Percentiles rank a stretch among this genome's conserved stretches.
These are phyloP conservation scores for Salvia sclarea DNA, from an alignment of 305 asterid species.

Conservation along the genomic window DNA sequence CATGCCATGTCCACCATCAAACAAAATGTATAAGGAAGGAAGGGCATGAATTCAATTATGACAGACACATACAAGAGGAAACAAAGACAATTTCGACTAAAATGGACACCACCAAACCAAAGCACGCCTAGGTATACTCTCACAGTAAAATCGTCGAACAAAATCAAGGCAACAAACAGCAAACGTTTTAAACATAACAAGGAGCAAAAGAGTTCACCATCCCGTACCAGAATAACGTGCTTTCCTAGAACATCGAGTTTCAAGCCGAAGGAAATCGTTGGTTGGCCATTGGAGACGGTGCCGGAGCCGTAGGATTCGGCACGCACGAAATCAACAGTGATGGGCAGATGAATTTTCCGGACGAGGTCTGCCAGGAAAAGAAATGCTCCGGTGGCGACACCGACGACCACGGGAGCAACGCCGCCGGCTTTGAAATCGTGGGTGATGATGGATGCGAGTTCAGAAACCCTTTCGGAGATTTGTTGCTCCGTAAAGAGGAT, in stretches of 20 bases:
- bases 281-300: slow-evolving; percentile 68
- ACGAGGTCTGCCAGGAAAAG: slow-evolving; percentile 85
- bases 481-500: slow-evolving; percentile 58
- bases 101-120: not conserved
- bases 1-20: not conserved
- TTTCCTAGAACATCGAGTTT: slow-evolving; percentile 68
- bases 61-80: not conserved
- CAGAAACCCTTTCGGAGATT: slow-evolving; percentile 54
- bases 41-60: not conserved
- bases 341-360: slow-evolving; percentile 59
- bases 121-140: not conserved
- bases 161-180: too few relatives aligned
- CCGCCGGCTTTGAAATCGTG: slow-evolving; percentile 45
- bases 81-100: not conserved
- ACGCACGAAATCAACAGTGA: slow-evolving; percentile 71
- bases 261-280: slow-evolving; percentile 66
- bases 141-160: slow-evolving; percentile 24
- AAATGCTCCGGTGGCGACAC: slow-evolving; percentile 91
- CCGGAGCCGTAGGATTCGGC: slow-evolving; percentile 79
- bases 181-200: too few relatives aligned
- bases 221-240: slow-evolving; percentile 73
- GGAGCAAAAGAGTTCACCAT: not conserved
- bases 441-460: slow-evolving; percentile 64
- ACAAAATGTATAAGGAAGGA: not conserved
- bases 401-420: slow-evolving; percentile 61